Evolutionary conservation across 2,329 filamentous ascomycete species (phyloP).

Genomic region (Aspergillus sp.): DNA sequence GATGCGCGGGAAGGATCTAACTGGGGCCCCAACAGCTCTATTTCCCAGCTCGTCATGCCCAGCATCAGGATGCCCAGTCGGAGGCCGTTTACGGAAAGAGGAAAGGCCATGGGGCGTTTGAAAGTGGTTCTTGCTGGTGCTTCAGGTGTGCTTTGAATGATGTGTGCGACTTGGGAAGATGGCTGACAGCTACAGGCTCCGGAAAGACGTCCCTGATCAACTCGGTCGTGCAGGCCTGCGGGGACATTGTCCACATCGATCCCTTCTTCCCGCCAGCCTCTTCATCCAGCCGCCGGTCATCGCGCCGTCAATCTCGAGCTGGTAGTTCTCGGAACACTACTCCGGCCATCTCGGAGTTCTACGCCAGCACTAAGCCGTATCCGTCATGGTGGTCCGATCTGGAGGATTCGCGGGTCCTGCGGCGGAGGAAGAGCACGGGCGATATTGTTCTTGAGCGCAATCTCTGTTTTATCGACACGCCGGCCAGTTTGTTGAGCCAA

Average conservation of each 20-base stretch:
- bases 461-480: conserved; percentile 84
- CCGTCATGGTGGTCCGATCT: conserved; percentile 83
- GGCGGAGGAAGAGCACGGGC: conserved; percentile 60
- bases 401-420: conserved; percentile 52
- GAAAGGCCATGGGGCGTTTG: conserved; percentile 72
- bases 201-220: conserved; percentile 88
- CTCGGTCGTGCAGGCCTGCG: conserved; percentile 74
- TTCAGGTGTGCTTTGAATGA: conserved; percentile 45
- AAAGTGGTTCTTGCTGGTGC: conserved; percentile 82
- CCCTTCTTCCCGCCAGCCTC: conserved; percentile 32
- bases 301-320: conserved; percentile 13
- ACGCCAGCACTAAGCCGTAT: conserved; percentile 74
- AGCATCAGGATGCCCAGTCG: conserved; percentile 84
- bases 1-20: conserved; percentile 18
- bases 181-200: conserved; percentile 44
- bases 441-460: conserved; percentile 82
- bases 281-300: conserved; percentile 12
- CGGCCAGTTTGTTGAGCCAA: conserved; percentile 47
- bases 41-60: conserved; percentile 89
- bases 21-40: conserved; percentile 27
- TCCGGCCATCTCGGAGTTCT: conserved; percentile 53
- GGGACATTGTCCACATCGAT: conserved; percentile 92
- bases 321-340: conserved; percentile 9
- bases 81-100: conserved; percentile 79
- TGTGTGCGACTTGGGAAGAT: conserved; percentile 2